These are phyloP conservation scores for Penicillium rolfsii DNA, from an alignment of 2,329 filamentous ascomycete genomes.

Conservation along the genomic window DNA sequence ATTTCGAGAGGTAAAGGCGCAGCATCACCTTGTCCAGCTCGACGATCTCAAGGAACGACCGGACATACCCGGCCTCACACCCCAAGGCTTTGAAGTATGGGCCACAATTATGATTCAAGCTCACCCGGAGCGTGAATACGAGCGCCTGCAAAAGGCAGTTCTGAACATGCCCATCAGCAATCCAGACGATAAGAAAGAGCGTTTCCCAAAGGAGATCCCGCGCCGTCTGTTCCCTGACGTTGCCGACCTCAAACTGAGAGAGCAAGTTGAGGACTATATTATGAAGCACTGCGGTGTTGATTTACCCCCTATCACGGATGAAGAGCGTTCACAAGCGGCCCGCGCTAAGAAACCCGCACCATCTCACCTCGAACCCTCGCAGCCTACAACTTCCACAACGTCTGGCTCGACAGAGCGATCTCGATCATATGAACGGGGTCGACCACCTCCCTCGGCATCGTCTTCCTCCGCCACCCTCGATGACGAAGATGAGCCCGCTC, in stretches of 20 bases:
- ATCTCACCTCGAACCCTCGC: constrained; percentile 2
- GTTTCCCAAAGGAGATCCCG: constrained; percentile 78
- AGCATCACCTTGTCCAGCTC: constrained; percentile 67
- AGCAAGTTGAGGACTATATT: constrained; percentile 64
- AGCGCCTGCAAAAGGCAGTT: constrained; percentile 69
- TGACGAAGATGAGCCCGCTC: constrained; percentile 46
- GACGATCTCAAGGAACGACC: constrained; percentile 56
- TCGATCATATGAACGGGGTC: constrained; percentile 28
- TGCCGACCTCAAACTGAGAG: constrained; percentile 61
- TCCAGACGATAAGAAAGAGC: constrained; percentile 66
- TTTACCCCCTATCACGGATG: constrained; percentile 45
- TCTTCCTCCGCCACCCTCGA: constrained; percentile 41
- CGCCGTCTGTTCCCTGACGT: constrained; percentile 69
- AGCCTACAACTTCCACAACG: constrained; percentile 6
- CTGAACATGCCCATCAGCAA: constrained; percentile 71
- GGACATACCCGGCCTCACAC: constrained; percentile 66
- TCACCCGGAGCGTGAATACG: constrained; percentile 74
- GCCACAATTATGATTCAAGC: constrained; percentile 73
- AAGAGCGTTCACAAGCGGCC: constrained; percentile 41
- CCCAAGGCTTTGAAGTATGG: constrained; percentile 71
- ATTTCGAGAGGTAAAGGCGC: constrained; percentile 57
- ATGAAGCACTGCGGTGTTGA: constrained; percentile 55
- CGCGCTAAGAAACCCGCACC: constrained; percentile 30
- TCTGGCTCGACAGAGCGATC: constrained; percentile 17
- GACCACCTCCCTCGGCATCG: constrained; percentile 45